Conservation (phyloP, 1,139 yeast species). For the Candida freyschussii region DNA sequence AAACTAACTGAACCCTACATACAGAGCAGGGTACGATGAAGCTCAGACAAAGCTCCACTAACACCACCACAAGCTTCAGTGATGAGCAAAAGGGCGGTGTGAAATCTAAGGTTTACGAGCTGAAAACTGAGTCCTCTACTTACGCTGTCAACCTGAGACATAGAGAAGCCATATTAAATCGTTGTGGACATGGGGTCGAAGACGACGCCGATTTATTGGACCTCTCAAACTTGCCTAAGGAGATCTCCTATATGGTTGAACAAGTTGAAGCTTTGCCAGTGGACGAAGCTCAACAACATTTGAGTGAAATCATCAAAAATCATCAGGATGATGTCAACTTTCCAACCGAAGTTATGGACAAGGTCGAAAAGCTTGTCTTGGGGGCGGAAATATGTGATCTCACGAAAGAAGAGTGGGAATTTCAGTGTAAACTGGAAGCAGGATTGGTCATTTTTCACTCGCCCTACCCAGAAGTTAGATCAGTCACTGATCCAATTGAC, state of each 20-base stretch:
- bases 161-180: conserved; percentile 9
- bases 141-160: conserved; percentile 9
- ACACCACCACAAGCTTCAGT: conserved; percentile 1
- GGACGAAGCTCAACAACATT: conserved; percentile 39
- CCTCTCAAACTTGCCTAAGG: conserved; percentile 4
- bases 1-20: too few species aligned
- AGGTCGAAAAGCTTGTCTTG: conserved; percentile 26
- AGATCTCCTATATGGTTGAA: conserved; percentile 10
- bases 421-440: conserved; percentile 27
- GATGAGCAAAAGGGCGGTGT: conserved; percentile 2
- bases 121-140: conserved; percentile 6
- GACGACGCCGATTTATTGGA: conserved; percentile 9
- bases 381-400: conserved; percentile 18
- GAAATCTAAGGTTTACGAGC: conserved; percentile 7
- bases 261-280: conserved; percentile 7
- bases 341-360: conserved; percentile 33
- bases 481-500: conserved; percentile 50
- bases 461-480: conserved; percentile 61
- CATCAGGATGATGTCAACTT: conserved; percentile 49
- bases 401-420: conserved; percentile 5
- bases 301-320: conserved; percentile 35
- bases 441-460: conserved; percentile 47
- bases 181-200: conserved; percentile 12
- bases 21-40: too few species aligned
- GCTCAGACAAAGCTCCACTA: conserved; percentile 6